Conservation (phyloP, 2,329 filamentous ascomycete species). For the Penicillium sp. region DNA sequence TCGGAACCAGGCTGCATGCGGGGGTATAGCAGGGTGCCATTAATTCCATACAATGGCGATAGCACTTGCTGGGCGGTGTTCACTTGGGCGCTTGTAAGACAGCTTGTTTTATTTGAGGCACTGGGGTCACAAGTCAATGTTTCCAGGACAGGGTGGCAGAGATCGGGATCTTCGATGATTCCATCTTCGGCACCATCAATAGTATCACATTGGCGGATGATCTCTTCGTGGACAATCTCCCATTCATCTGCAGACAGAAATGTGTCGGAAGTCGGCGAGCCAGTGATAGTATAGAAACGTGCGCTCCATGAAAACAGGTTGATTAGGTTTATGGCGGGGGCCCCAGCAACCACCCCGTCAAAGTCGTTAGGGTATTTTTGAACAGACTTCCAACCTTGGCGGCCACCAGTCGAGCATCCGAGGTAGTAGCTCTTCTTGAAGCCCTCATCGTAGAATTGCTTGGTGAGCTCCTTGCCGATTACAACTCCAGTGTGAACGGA, state of each 20-base stretch:
- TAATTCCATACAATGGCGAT: constrained; percentile 32
- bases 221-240: constrained; percentile 35
- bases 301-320: constrained; percentile 46
- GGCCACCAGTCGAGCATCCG: constrained; percentile 50
- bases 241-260: constrained; percentile 32
- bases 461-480: constrained; percentile 42
- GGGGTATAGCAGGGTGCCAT: constrained; percentile 34
- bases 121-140: constrained; percentile 31
- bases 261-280: constrained; percentile 33
- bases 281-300: constrained; percentile 43
- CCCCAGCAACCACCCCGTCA: constrained; percentile 48
- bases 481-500: constrained; percentile 43
- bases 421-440: constrained; percentile 49
- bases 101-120: constrained; percentile 20
- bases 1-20: constrained; percentile 39
- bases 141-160: constrained; percentile 35
- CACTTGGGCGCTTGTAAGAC: constrained; percentile 33
- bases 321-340: constrained; percentile 46
- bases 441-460: constrained; percentile 39
- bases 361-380: constrained; percentile 49
- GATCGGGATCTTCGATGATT: constrained; percentile 39
- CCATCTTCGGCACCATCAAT: constrained; percentile 35
- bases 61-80: constrained; percentile 31
- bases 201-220: constrained; percentile 36
- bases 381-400: constrained; percentile 48